A percentile compares a stretch with the other conserved stretches of the same genome.
phyloP scores from a whole-genome alignment of 2,329 filamentous ascomycete genomes.

The Furcasterigmium sp. region DNA sequence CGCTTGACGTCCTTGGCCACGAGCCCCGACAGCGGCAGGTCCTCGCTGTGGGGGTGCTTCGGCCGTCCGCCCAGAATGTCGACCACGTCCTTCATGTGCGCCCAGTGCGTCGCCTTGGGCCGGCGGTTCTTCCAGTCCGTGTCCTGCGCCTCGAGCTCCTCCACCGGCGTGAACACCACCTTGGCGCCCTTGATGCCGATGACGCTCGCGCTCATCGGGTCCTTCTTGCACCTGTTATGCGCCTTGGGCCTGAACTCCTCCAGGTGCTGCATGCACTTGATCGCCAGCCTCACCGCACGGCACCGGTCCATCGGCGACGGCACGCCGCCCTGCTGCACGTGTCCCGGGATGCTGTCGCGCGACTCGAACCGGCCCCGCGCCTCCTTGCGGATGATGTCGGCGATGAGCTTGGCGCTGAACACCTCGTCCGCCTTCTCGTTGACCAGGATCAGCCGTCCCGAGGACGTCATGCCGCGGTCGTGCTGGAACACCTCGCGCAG shows the following conservation, averaged over 20 bases:
- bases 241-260: conserved; percentile 68
- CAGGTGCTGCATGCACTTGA: conserved; percentile 90
- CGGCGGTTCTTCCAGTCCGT: conserved; percentile 92
- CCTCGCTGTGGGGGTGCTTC: conserved; percentile 41
- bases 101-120: conserved; percentile 82
- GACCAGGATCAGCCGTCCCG: conserved; percentile 90
- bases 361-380: conserved; percentile 89
- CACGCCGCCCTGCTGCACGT: conserved; percentile 90
- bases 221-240: conserved; percentile 62
- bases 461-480: conserved; percentile 83
- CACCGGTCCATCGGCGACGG: conserved; percentile 96
- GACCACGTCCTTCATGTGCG: conserved; percentile 71
- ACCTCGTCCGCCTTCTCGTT: conserved; percentile 91
- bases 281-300: conserved; percentile 83
- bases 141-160: conserved; percentile 72
- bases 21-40: conserved; percentile 42
- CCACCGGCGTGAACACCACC: conserved; percentile 82
- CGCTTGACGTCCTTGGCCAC: conserved; percentile 58
- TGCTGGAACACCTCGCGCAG: conserved; percentile 79
- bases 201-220: conserved; percentile 70
- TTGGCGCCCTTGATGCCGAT: conserved; percentile 90
- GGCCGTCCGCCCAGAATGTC: conserved; percentile 78
- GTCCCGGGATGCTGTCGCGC: conserved; percentile 83
- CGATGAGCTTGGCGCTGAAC: conserved; percentile 89
- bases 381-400: conserved; percentile 92